Conservation (phyloP, 805 yeast genomes). For the Schizosaccharomyces osmophilus region DNA sequence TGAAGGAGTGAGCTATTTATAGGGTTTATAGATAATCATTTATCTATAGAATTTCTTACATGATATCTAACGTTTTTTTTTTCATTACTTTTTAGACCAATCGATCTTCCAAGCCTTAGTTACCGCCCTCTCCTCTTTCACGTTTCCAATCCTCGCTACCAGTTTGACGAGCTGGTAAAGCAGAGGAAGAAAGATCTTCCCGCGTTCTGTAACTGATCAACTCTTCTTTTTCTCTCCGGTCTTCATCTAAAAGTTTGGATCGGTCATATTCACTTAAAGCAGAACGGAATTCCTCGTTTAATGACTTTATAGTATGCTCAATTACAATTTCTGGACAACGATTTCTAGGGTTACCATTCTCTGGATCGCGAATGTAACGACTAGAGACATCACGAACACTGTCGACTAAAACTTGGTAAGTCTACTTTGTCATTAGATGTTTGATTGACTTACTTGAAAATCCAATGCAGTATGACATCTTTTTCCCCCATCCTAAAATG, state of each 20-base stretch:
- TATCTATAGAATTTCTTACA: too few species aligned
- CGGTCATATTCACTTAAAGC: conserved; percentile 16
- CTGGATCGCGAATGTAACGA: not conserved
- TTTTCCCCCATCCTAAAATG: conserved; percentile 33
- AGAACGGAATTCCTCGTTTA: conserved; percentile 18
- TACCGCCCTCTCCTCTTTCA: conserved; percentile 62
- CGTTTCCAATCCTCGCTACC: conserved; percentile 57
- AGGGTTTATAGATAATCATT: not conserved
- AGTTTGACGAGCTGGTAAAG: conserved; percentile 34
- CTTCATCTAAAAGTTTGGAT: conserved; percentile 17
- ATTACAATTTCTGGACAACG: conserved; percentile 17
- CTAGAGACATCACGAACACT: conserved; percentile 1
- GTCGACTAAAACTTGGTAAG: not conserved
- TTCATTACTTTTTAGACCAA: too few species aligned
- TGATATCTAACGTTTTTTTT: too few species aligned
- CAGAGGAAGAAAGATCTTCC: not conserved
- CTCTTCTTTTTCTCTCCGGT: conserved; percentile 16
- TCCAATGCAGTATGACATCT: conserved; percentile 71
- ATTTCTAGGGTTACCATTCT: not conserved
- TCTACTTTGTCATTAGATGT: not conserved
- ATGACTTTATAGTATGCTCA: conserved; percentile 16
- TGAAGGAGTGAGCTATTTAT: not conserved
- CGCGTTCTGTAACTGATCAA: conserved; percentile 1
- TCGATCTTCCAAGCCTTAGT: not conserved
- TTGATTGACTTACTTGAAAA: conserved; percentile 19